Evolutionary conservation across 441 rosid species (phyloP).

Genomic region (Eutrema salsugineum): DNA sequence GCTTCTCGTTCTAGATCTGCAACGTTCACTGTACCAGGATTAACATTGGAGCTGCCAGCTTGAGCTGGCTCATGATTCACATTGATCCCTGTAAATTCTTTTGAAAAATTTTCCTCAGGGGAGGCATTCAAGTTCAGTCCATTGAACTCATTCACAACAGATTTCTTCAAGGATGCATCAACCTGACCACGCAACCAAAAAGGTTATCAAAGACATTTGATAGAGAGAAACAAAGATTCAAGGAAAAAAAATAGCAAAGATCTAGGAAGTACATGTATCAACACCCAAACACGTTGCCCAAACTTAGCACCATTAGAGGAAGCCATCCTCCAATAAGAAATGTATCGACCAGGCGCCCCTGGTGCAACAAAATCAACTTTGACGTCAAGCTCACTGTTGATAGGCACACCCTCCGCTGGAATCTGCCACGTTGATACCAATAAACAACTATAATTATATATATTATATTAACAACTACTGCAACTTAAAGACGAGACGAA

Average conservation of each 20-base stretch:
- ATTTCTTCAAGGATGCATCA: constrained; percentile 44
- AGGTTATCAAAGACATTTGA: neutral
- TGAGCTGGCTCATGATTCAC: constrained; percentile 36
- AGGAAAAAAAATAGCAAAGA: neutral
- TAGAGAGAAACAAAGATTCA: neutral
- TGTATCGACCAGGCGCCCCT: constrained; percentile 65
- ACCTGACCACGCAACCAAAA: constrained; percentile 44
- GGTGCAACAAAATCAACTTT: constrained; percentile 84
- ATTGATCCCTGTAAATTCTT: constrained; percentile 31
- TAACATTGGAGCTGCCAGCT: constrained; percentile 30
- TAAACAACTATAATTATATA: neutral
- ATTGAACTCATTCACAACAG: constrained; percentile 28
- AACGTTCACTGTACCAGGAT: constrained; percentile 24
- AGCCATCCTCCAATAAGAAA: constrained; percentile 91
- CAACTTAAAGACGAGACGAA: neutral
- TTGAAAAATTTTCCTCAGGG: constrained; percentile 41
- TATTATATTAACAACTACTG: neutral
- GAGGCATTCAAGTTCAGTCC: constrained; percentile 76
- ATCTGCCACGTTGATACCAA: constrained; percentile 44
- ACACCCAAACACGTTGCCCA: constrained; percentile 96
- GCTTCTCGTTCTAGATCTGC: constrained; percentile 32
- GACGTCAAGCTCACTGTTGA: constrained; percentile 66
- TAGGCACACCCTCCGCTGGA: constrained; percentile 58
- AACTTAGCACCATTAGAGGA: constrained; percentile 63
- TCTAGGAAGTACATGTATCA: constrained; percentile 51